Evolutionary conservation across 257 asterid genomes (phyloP).

Genomic region (Phtheirospermum japonicum): DNA sequence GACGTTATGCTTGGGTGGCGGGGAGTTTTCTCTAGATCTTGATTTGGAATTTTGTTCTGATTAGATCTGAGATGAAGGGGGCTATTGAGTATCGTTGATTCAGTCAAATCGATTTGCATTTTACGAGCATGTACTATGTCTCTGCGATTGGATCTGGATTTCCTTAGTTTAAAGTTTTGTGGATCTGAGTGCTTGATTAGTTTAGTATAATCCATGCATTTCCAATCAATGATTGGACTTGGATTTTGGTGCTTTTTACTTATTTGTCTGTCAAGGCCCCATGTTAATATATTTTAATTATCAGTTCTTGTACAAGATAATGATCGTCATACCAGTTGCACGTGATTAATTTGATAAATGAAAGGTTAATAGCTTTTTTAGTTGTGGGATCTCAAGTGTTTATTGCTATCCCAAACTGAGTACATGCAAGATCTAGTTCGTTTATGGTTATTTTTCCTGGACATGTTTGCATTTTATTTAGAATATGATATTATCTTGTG

Average conservation of each 20-base stretch:
- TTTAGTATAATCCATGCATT: constrained; percentile 17
- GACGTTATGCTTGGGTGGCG: constrained; percentile 9
- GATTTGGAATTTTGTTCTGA: constrained; percentile 13
- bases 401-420: background rate
- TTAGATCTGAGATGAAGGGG: constrained; percentile 40
- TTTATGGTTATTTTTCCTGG: background rate
- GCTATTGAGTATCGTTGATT: constrained; percentile 23
- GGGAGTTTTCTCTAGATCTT: constrained; percentile 37
- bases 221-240: background rate
- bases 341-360: constrained; percentile 12
- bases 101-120: constrained; percentile 38
- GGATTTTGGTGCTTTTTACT: background rate
- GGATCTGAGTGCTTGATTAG: constrained; percentile 34
- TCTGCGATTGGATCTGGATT: constrained; percentile 35
- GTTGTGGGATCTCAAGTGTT: constrained; percentile 9
- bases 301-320: no score
- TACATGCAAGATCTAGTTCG: constrained; percentile 8
- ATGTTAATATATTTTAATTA: no score
- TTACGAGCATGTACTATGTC: constrained; percentile 28
- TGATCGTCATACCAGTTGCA: no score
- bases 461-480: background rate
- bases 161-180: constrained; percentile 3
- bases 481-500: background rate
- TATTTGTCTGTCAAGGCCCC: background rate
- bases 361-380: background rate